phyloP scores from a whole-genome alignment of 2,329 filamentous ascomycete species.

The Colletotrichum musicola region DNA sequence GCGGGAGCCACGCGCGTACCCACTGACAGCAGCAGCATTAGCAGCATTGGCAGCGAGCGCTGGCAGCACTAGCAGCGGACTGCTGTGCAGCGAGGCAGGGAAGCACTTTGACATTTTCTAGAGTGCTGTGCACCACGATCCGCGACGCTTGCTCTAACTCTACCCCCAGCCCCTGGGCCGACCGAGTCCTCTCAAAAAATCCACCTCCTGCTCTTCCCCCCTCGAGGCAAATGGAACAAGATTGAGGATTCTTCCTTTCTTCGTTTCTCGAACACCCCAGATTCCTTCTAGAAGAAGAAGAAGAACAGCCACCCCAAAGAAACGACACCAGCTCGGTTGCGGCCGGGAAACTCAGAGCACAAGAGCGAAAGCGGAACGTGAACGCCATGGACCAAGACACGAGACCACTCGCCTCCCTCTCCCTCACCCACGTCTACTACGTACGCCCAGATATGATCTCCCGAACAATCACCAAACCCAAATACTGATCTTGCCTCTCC shows the following conservation, averaged over 20 bases:
- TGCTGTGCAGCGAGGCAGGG: not conserved
- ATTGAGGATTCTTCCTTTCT: not conserved
- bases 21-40: no score
- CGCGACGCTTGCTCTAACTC: slow-evolving; percentile 36
- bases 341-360: slow-evolving; percentile 17
- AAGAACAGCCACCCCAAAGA: not conserved
- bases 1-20: no score
- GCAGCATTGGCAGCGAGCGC: not conserved
- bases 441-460: slow-evolving; percentile 48
- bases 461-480: not conserved
- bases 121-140: slow-evolving; percentile 38
- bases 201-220: not conserved
- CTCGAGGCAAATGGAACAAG: slow-evolving; percentile 3
- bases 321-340: not conserved
- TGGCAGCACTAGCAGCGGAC: not conserved
- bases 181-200: slow-evolving; percentile 19
- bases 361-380: slow-evolving; percentile 9
- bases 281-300: no score
- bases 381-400: slow-evolving; percentile 50
- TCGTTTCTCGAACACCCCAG: not conserved
- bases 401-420: slow-evolving; percentile 84
- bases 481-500: slow-evolving; percentile 4
- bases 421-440: slow-evolving; percentile 96
- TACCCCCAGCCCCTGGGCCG: slow-evolving; percentile 36
- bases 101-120: slow-evolving; percentile 34